Evolutionary conservation across 257 asterid species (phyloP), one percentile per base, ranked within the genome.

Genomic region (Craterostigma plantagineum): DNA sequence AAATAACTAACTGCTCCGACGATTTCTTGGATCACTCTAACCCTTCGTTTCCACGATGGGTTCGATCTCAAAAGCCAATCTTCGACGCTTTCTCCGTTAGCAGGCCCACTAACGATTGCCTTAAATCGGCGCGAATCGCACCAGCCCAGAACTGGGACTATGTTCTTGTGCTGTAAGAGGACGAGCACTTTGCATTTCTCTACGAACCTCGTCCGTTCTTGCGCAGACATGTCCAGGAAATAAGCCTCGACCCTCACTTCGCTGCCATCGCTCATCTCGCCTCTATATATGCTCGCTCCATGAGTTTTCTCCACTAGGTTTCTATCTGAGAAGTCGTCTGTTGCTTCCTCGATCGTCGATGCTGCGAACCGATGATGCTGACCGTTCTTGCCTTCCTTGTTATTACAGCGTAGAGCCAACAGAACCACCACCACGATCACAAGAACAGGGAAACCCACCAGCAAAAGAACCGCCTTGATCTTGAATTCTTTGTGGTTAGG

Each of bases 41-140:
- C 57, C 68, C 79, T 72, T 9, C 55, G 58, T 49, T 59, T 64
- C 82, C 79, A 76, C 4, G 66, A 56, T 9, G 79, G 82, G 7
- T 11, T 49, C 27, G 55, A 35, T 4, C 15, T 15, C 6, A 34
- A 46, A 2, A 66, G 52, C 79, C 82, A 76, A 16, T 54, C 52
- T 17, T 64, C 67, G 1, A 66, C n/a, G 48, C 49, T 46, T 12
- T 52, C 63, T 9, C 58, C 60, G 10, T 48, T 62, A 0, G 36
- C 14, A 61, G 70, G 64, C 44, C 59, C 55, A 5, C 35, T 58
- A 4, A 67, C 57, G 0, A 56, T 44, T 0, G 65, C 73, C 40
- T 52, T 61, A 1, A 72, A 36, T 16, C 53, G 46, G 10, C 60
- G 51, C 18, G 58, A 48, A 18, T 56, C 48, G 10, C 73, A 64